Conservation (phyloP, 495 filamentous ascomycete genomes). For the Neohortaea acidophila region DNA sequence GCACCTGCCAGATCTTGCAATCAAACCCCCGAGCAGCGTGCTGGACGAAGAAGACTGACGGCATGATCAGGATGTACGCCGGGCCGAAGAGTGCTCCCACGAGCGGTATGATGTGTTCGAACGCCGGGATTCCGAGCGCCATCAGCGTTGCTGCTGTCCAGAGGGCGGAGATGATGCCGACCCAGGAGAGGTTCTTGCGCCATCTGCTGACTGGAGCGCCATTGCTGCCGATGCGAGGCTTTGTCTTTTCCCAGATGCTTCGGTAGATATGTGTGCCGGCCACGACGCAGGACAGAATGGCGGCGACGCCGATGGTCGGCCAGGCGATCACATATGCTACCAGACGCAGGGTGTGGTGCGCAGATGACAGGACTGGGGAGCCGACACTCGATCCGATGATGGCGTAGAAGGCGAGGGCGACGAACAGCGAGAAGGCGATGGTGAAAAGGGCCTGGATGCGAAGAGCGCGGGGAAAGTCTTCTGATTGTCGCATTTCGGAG, state of each 20-base stretch:
- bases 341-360: slow-evolving; percentile 45
- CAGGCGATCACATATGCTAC: slow-evolving; percentile 67
- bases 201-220: slow-evolving; percentile 14
- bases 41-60: slow-evolving; percentile 1
- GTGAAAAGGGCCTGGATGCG: slow-evolving; percentile 10
- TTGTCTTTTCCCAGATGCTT: slow-evolving; percentile 11
- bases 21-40: too few relatives aligned
- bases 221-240: slow-evolving; percentile 16
- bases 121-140: slow-evolving; percentile 23
- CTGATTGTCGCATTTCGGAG: slow-evolving; percentile 17
- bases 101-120: slow-evolving; percentile 21
- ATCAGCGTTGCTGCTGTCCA: slow-evolving; percentile 23
- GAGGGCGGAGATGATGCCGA: slow-evolving; percentile 14
- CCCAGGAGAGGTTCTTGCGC: too few relatives aligned
- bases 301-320: slow-evolving; percentile 53
- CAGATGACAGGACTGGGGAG: slow-evolving; percentile 54
- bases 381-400: slow-evolving; percentile 54
- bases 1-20: too few relatives aligned
- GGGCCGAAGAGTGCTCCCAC: slow-evolving; percentile 18
- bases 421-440: slow-evolving; percentile 44
- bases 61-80: slow-evolving; percentile 13
- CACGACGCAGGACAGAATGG: slow-evolving; percentile 61
- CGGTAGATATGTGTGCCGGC: slow-evolving; percentile 28
- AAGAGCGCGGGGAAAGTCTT: slow-evolving; percentile 20
- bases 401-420: slow-evolving; percentile 54